phyloP scores from a whole-genome alignment of 2,329 filamentous ascomycete genomes.

The Amylocarpus encephaloides region DNA sequence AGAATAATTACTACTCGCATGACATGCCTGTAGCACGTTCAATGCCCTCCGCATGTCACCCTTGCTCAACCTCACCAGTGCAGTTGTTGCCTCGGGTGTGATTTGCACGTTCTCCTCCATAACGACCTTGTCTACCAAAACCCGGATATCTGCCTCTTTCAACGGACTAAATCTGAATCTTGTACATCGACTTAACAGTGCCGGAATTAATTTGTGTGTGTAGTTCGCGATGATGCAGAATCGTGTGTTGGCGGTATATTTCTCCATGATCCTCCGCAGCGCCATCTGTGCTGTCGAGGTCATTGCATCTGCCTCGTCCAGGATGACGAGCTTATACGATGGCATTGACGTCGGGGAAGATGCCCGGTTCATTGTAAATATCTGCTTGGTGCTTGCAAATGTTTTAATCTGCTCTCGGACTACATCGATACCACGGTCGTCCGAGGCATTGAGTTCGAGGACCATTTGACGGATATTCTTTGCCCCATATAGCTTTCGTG shows the following conservation, averaged over 20 bases:
- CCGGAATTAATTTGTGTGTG: conserved; percentile 93
- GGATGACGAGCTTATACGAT: conserved; percentile 88
- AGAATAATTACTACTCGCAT: conserved; percentile 71
- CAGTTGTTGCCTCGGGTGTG: conserved; percentile 70
- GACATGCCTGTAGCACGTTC: conserved; percentile 94
- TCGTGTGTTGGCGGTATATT: conserved; percentile 94
- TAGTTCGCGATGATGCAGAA: conserved; percentile 99
- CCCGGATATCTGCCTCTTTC: conserved; percentile 79
- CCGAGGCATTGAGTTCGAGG: conserved; percentile 92
- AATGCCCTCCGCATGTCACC: conserved; percentile 93
- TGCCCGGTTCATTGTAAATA: conserved; percentile 65
- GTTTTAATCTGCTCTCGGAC: conserved; percentile 99
- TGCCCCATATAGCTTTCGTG: conserved; percentile 83
- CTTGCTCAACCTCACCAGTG: conserved; percentile 79
- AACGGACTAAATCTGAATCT: conserved; percentile 91
- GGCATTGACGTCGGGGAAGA: conserved; percentile 50
- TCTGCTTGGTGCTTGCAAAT: conserved; percentile 96
- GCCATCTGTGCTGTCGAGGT: conserved; percentile 99
- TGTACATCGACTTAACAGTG: conserved; percentile 86
- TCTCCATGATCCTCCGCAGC: conserved; percentile 93
- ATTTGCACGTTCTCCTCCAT: conserved; percentile 83
- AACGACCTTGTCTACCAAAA: conserved; percentile 83
- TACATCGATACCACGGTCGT: conserved; percentile 96
- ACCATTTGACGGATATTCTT: conserved; percentile 98
- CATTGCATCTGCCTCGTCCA: conserved; percentile 99